A percentile compares a stretch with the other conserved stretches of the same genome.
Conservation (phyloP, 2,329 filamentous ascomycete species). For the Colletotrichum euphorbiae region DNA sequence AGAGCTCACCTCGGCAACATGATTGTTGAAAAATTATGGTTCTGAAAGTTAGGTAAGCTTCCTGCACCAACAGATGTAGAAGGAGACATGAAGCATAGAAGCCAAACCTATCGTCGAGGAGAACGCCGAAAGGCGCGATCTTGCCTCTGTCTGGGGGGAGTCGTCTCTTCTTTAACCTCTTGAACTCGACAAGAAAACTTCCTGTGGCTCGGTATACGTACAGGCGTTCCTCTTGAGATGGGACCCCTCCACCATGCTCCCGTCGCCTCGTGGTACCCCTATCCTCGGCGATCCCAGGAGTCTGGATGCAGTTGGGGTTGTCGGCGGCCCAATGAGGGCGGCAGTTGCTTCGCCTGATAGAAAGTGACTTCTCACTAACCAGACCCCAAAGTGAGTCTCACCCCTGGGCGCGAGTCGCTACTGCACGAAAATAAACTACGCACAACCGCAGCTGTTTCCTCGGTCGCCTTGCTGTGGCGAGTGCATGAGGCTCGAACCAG, state of each 20-base stretch:
- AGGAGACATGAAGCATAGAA: not conserved
- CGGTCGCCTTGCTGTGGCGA: slow-evolving; percentile 23
- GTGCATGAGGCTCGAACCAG: slow-evolving; percentile 33
- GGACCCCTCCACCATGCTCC: slow-evolving; percentile 30
- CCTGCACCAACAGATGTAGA: not conserved
- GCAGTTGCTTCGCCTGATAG: slow-evolving; percentile 32
- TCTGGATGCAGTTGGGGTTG: slow-evolving; percentile 35
- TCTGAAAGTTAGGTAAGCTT: not conserved
- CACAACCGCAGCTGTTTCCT: slow-evolving; percentile 1
- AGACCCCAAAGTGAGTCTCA: slow-evolving; percentile 26
- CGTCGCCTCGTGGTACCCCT: slow-evolving; percentile 32
- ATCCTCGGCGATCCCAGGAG: slow-evolving; percentile 39
- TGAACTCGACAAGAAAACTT: slow-evolving; percentile 1
- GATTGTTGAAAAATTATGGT: not conserved
- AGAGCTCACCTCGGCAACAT: not conserved
- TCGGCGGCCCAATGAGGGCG: slow-evolving; percentile 30
- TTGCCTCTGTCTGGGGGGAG: not conserved
- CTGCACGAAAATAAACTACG: slow-evolving; percentile 16
- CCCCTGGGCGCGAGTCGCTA: slow-evolving; percentile 18
- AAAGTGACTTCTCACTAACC: slow-evolving; percentile 39
- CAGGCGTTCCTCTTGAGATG: slow-evolving; percentile 21
- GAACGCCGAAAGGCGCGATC: not conserved
- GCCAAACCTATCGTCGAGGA: not conserved
- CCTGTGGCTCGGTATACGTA: slow-evolving; percentile 18
- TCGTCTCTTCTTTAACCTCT: slow-evolving; percentile 34